Base-by-base conservation (phyloP, 208 protist species). In the Wallacemonas collosoma region DNA sequence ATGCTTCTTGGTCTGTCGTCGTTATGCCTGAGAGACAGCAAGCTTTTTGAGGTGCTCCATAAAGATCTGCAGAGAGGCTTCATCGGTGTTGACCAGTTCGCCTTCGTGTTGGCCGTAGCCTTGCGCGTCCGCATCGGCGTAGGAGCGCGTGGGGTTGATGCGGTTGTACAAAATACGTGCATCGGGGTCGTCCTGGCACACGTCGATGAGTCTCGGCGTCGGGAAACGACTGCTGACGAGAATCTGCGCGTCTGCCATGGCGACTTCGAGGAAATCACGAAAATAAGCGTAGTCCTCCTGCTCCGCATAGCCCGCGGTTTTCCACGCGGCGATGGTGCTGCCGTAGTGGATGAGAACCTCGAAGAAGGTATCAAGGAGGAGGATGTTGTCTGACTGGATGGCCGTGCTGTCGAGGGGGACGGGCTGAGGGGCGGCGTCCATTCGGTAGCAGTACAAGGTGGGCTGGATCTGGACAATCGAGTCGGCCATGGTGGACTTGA, bases 291-390 rank as follows among this genome's bases (percentile, higher is more conserved):
- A 97, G 57, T 98, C 86, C 41, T 95, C 90, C 61, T 97, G 73
- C 54, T 99, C 84, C 54, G 98, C 89, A 72, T 96, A 98, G 43
- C 93, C 93, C n/a, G 90, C 92, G 48, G 98, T 95, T 68, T 92
- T 88, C 98, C 98, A 99, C 51, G 83, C 75, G n/a, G 93, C 95
- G 76, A 99, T 97, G 39, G 82, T 94, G 48, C 97, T 89, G 57
- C 98, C 99, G 79, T 98, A 91, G 81, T 98, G 98, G 57, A 99
- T 85, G 57, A 99, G 82, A 26, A 99, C 96, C 69, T 99, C 91
- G 90, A 99, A 99, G 81, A 99, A 99, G 35, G 98, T 99, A 82
- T 99, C 99, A 26, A 99, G 93, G 2, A 99, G 84, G 3, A 99
- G 87, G 70, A 99, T 97, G 71, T 92, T 93, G 71, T 99, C 95